phyloP scores from a whole-genome alignment of 2,329 filamentous ascomycete genomes.

The Fusarium sp. region DNA sequence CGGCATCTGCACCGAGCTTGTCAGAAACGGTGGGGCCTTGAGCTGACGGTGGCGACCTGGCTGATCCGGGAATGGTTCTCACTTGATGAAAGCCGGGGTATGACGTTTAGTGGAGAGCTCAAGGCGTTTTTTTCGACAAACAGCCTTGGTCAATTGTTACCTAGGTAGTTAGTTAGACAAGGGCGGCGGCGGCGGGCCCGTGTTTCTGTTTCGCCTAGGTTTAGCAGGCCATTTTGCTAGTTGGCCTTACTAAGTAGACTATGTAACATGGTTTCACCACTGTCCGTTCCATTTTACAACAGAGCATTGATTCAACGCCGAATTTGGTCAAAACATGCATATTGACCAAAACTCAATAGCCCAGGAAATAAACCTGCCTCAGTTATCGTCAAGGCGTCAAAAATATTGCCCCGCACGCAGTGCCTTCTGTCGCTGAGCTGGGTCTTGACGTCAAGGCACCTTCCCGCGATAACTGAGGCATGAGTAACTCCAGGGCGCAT shows the following conservation, averaged over 20 bases:
- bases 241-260: not conserved
- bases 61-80: constrained; percentile 21
- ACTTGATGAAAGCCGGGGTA: constrained; percentile 25
- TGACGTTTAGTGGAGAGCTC: constrained; percentile 36
- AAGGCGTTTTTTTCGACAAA: constrained; percentile 31
- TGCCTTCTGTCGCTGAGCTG: not conserved
- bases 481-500: not conserved
- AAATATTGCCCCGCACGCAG: too few species aligned
- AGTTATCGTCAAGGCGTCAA: too few species aligned
- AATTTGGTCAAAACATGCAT: too few species aligned
- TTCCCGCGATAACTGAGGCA: not conserved
- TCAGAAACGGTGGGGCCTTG: constrained; percentile 29
- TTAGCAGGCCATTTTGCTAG: not conserved
- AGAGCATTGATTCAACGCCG: not conserved
- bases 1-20: constrained; percentile 12
- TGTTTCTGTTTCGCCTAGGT: not conserved
- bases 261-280: not conserved
- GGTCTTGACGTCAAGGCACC: not conserved
- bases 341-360: too few species aligned
- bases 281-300: not conserved
- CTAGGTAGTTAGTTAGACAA: not conserved
- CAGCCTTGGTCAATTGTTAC: not conserved
- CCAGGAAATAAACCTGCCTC: too few species aligned
- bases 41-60: constrained; percentile 30
- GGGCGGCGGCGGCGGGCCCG: not conserved